Base-by-base conservation (phyloP, 352 stramenopile genomes). In the Globisporangium nodosum region DNA sequence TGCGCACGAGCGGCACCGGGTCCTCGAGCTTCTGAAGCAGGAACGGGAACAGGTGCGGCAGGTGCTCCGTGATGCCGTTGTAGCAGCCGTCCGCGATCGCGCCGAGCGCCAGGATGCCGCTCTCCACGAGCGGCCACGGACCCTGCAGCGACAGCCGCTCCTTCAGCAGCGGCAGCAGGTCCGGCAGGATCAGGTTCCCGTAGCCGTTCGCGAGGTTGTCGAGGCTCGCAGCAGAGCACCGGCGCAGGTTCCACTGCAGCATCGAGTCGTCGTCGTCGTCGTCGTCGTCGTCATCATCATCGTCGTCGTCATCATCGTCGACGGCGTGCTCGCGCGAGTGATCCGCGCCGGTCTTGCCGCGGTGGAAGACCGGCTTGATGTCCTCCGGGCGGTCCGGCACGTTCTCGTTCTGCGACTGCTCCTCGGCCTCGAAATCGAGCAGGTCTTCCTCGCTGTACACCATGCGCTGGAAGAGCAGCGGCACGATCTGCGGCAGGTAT, bases 401-500 rank as follows among this genome's bases (percentile, higher is more conserved):
- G 58, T 88, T 90, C 65, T 97, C 89, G 54, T 92, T 72, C 63
- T 87, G 78, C 37, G 70, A 85, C 71, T 92, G 67, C 76, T 96
- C 86, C 51, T 98, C 93, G 15, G 93, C 73, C 54, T 96, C 91
- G 69, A 98, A 95, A 31, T 73, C 84, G 16, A 73, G 81, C 58
- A 97, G 78, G 66, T 98, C 89, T 42, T 98, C 94, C 31, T 97
- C 78, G 37, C 87, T 95, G 71, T 98, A 99, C 7, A 99, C 92
- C 88, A 98, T 98, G 50, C 92, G 85, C 57, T 92, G 78, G 54
- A 98, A 88, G 24, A 99, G 73, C 43, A 97, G 69, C 37, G 93
- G 93, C 35, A 99, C 78, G 46, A 99, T 82, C 68, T 97, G 84
- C 30, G 73, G 73, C 52, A 98, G 70, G 61, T 97, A 85, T 35